Percentiles rank a stretch among this genome's conserved stretches.
Conservation (phyloP, 495 filamentous ascomycete genomes). For the Cudoniella acicularis region DNA sequence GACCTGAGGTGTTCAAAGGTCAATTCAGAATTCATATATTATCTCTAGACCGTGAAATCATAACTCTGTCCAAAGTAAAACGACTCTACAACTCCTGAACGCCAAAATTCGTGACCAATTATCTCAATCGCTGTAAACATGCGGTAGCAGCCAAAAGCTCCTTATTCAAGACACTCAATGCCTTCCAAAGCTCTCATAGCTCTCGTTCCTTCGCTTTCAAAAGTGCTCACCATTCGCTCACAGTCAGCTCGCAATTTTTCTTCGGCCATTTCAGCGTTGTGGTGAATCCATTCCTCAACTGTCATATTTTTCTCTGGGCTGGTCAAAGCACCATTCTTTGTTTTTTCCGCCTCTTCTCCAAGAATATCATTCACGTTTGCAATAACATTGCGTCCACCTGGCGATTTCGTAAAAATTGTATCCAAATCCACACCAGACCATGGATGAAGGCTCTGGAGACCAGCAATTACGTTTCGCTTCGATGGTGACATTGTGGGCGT, state of each 20-base stretch:
- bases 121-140: background rate
- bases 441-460: slow-evolving; percentile 56
- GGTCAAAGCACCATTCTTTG: slow-evolving; percentile 54
- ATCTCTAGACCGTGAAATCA: background rate
- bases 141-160: background rate
- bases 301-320: slow-evolving; percentile 83
- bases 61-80: background rate
- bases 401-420: slow-evolving; percentile 42
- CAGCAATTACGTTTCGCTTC: slow-evolving; percentile 55
- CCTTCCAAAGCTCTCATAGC: slow-evolving; percentile 77
- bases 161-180: slow-evolving; percentile 37
- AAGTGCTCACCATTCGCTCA: slow-evolving; percentile 71
- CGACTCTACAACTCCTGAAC: background rate
- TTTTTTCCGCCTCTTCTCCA: slow-evolving; percentile 33
- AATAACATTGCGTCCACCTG: slow-evolving; percentile 7
- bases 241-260: slow-evolving; percentile 73
- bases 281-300: slow-evolving; percentile 86
- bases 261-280: slow-evolving; percentile 76
- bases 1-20: too few species aligned
- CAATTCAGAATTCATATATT: background rate
- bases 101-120: too few species aligned
- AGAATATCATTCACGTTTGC: slow-evolving; percentile 8
- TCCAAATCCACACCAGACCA: slow-evolving; percentile 78
- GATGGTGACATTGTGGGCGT: slow-evolving; percentile 64
- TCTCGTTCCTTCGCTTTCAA: slow-evolving; percentile 76